Percentiles rank a stretch among this genome's conserved stretches.
phyloP scores from a whole-genome alignment of 164 flowering plant species.

The Brasenia schreberi region DNA sequence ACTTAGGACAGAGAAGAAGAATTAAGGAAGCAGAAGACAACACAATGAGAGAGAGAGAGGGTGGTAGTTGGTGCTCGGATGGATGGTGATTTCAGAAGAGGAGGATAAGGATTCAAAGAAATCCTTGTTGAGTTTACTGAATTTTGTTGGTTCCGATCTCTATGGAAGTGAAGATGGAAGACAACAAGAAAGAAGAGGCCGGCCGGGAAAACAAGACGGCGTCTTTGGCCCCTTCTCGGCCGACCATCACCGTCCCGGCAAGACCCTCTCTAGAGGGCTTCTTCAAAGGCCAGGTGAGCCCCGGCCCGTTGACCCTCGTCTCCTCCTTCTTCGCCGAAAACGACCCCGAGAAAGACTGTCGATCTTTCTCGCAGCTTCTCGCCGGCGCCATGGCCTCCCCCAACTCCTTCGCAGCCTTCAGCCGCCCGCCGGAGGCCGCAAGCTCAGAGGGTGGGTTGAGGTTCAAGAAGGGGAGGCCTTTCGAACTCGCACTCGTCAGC shows the following conservation, averaged over 20 bases:
- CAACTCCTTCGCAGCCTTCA: slow-evolving; percentile 5
- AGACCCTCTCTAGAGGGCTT: slow-evolving; percentile 34
- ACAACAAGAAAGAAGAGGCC: too few species aligned
- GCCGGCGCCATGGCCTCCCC: slow-evolving; percentile 94
- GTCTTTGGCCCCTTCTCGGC: slow-evolving; percentile 16
- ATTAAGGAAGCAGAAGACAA: too few species aligned
- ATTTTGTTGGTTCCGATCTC: too few species aligned
- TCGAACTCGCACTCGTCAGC: slow-evolving; percentile 38
- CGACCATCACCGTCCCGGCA: slow-evolving; percentile 53
- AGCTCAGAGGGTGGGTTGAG: slow-evolving; percentile 12
- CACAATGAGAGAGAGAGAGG: too few species aligned
- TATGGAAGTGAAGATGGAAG: too few species aligned
- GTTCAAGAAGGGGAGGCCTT: slow-evolving; percentile 46
- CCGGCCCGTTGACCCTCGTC: slow-evolving; percentile 90
- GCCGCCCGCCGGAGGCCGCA: slow-evolving; percentile 1
- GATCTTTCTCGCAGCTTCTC: slow-evolving; percentile 71
- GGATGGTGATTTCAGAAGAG: too few species aligned
- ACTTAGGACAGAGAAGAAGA: too few species aligned
- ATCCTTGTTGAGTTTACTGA: too few species aligned
- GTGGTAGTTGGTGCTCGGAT: too few species aligned
- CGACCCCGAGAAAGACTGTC: neutral
- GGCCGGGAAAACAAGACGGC: too few species aligned
- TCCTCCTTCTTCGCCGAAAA: slow-evolving; percentile 34
- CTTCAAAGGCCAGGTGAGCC: slow-evolving; percentile 44
- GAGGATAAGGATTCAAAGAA: too few species aligned